Evolutionary conservation across 2,329 filamentous ascomycete species (phyloP).

Genomic region (Trichoderma afroharzianum): DNA sequence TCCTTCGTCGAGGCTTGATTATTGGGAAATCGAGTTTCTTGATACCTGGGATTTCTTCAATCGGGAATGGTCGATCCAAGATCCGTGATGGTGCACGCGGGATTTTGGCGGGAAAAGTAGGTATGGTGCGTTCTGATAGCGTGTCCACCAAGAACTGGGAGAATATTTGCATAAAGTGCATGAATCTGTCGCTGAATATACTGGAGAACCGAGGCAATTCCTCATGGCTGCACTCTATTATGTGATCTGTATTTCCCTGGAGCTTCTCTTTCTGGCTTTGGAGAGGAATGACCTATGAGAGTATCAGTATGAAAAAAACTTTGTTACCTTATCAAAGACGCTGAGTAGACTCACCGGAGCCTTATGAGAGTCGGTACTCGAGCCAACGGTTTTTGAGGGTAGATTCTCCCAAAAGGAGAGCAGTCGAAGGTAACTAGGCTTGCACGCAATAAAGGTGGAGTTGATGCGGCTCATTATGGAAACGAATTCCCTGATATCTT

Average conservation of each 20-base stretch:
- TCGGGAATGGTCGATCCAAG: background rate
- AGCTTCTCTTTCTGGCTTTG: background rate
- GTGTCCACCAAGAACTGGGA: conserved; percentile 5
- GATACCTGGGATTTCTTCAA: background rate
- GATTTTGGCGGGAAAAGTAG: background rate
- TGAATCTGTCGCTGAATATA: conserved; percentile 18
- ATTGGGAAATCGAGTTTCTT: background rate
- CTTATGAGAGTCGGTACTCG: background rate
- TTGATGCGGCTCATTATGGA: conserved; percentile 23
- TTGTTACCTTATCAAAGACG: background rate
- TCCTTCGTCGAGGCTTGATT: background rate
- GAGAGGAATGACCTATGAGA: background rate
- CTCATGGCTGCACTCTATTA: conserved; percentile 22
- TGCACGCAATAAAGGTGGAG: conserved; percentile 8
- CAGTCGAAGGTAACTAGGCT: conserved; percentile 3
- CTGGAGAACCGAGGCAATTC: conserved; percentile 22
- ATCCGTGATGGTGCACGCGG: conserved; percentile 6
- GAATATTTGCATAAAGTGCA: conserved; percentile 18
- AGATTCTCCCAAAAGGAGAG: conserved; percentile 21
- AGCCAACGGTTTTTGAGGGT: background rate
- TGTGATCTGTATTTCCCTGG: conserved; percentile 5
- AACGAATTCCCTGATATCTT: conserved; percentile 24
- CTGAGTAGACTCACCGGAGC: background rate
- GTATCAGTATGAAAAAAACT: background rate
- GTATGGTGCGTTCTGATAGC: background rate